Evolutionary conservation across 2,329 filamentous ascomycete species (phyloP), one percentile per base, ranked within the genome.

Genomic region (Monilinia vaccinii-corymbosi): DNA sequence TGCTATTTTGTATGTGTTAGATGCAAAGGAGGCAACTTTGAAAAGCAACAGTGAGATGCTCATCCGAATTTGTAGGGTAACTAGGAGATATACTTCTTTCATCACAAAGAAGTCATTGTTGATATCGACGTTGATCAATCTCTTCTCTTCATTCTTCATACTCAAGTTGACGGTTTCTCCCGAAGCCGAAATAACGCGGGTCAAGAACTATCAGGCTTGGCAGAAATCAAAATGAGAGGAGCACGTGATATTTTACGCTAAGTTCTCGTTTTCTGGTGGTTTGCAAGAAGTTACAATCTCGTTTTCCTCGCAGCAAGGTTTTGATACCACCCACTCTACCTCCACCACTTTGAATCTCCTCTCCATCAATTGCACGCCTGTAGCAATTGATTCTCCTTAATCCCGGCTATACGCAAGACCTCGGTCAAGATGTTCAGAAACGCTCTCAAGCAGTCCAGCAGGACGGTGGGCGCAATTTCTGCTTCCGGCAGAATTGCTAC

Each of bases 361-460:
- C 81, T 82, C 80, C 75, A 71, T 75, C 82, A 83, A 81, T 83
- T 84, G 81, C 80, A 78, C 81, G 82, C 83, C 79, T 78, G 64
- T 75, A 79, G 82, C 82, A 84, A 84, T 85, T 85, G 83, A 77
- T 77, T 78, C 76, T 76, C 75, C 75, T 69, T 76, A 77, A 73
- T 73, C 73, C 76, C 74, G 73, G 74, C 76, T 74, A 78, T 76
- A 73, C 74, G 75, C 73, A 78, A 44, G 71, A 77, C 73, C 76
- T 76, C 78, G 81, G 74, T 77, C 76, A 83, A 78, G 81, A 97
- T 97, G 93, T 96, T 97, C 85, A 91, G 93, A 82, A 96, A 89
- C 87, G 92, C 93, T 83, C 85, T 97, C 81, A 87, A 92, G 83
- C 91, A 96, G 84, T 95, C 91, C 78, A 88, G 88, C 82, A 91